Base-by-base conservation (phyloP, 768 basidiomycete species). In the Melanogaster broomeanus region DNA sequence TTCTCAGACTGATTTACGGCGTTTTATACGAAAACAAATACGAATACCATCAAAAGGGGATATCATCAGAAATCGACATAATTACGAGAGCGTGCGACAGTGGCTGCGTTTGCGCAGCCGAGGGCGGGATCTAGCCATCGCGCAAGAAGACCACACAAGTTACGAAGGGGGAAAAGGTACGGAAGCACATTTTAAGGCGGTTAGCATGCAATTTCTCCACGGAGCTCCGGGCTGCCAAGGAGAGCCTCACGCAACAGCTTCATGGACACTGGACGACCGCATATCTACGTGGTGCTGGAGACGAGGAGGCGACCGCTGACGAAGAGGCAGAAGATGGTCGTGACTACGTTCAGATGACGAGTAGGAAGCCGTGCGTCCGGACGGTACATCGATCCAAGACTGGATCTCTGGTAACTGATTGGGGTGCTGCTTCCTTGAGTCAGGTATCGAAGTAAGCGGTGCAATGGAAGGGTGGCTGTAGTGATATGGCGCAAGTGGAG, bases 391-490 rank as follows among this genome's bases (percentile, higher is more conserved):
- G 57, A 77, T 75, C 74, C 79, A 78, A 31, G 76, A 67, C 59
- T 77, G 76, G 41, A 81, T 71, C 53, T 74, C 77, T 22, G 79
- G 77, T 28, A 81, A 57, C 47, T 71, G 72, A 56, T 71, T 73
- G 4, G 64, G 60, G 52, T 70, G 66, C 28, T 68, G 67, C 45
- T 64, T 64, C 43, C 70, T 63, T 24, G 63, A 63, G 52, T 74
- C 74, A 44, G 67, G 61, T 43, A 72, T 72, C 25, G 70, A 65
- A 7, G 68, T 54, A 11, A 77, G 64, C 15, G 80, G 79, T 41
- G 81, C 76, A 61, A 79, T 76, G 37, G 76, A 76, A 54, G 78
- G 78, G 70, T 80, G 80, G 45, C 70, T 73, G 53, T 81, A 81
- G 51, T 78, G 76, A 59, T 78, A 76, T 22, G 76, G 77, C 10